Evolutionary conservation across 495 filamentous ascomycete genomes (phyloP).

Genomic region (Lasiosphaeris hirsuta): DNA sequence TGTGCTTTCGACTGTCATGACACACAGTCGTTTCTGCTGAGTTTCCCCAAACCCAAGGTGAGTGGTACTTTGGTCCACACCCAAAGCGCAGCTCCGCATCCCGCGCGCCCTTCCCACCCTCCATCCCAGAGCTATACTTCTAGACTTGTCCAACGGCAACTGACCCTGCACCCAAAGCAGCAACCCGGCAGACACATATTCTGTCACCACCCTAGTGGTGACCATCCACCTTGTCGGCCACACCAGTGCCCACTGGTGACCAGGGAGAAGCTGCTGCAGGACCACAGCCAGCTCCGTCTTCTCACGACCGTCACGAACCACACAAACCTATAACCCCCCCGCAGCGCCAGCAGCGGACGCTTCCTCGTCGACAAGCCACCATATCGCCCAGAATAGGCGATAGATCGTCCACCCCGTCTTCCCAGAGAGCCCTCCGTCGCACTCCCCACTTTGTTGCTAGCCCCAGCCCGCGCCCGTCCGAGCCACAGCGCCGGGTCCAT

Average conservation of each 20-base stretch:
- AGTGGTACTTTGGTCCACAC: slow-evolving; percentile 10
- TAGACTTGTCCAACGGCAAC: slow-evolving; percentile 7
- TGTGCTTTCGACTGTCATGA: slow-evolving; percentile 12
- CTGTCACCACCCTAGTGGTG: slow-evolving; percentile 41
- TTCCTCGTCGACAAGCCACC: slow-evolving; percentile 28
- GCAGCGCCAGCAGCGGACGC: slow-evolving; percentile 45
- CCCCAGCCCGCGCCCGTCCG: slow-evolving; percentile 38
- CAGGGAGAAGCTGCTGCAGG: slow-evolving; percentile 40
- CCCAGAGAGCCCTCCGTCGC: slow-evolving; percentile 42
- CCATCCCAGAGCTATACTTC: not conserved
- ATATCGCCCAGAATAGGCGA: slow-evolving; percentile 26
- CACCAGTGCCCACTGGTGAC: slow-evolving; percentile 31
- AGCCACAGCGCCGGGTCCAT: slow-evolving; percentile 29
- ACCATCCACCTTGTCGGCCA: slow-evolving; percentile 46
- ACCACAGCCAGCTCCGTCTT: slow-evolving; percentile 33
- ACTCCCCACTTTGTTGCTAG: slow-evolving; percentile 44
- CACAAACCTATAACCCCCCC: slow-evolving; percentile 34
- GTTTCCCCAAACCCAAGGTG: slow-evolving; percentile 14
- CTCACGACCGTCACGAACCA: slow-evolving; percentile 45
- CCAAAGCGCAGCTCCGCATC: too few relatives aligned
- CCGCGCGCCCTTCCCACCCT: not conserved
- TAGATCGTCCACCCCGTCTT: slow-evolving; percentile 38
- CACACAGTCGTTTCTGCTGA: slow-evolving; percentile 11
- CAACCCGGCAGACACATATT: slow-evolving; percentile 1
- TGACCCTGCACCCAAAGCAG: slow-evolving; percentile 15